Evolutionary conservation across 192 early-diverging fungal species (phyloP).

Genomic region (Umbelopsis vinacea): DNA sequence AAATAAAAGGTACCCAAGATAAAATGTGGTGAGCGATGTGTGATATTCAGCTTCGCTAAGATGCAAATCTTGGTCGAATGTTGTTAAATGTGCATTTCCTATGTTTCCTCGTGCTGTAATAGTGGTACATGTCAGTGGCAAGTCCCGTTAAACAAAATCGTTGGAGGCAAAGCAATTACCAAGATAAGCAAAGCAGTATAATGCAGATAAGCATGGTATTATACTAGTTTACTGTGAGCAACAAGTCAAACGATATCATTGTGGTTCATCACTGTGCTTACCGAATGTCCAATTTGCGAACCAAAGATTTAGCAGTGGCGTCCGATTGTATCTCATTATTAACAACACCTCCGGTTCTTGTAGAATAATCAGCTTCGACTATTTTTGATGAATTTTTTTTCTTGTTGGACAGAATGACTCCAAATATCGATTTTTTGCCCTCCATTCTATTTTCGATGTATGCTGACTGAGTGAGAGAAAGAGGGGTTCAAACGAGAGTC

Average conservation of each 20-base stretch:
- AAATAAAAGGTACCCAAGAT: constrained; percentile 34
- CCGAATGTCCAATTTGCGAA: constrained; percentile 12
- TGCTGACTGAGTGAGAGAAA: not conserved
- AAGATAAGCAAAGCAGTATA: constrained; percentile 18
- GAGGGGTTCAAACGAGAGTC: not conserved
- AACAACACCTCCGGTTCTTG: not conserved
- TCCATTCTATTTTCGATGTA: not conserved
- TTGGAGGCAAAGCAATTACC: not conserved
- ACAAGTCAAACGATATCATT: not conserved
- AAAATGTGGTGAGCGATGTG: constrained; percentile 30
- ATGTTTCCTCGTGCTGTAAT: constrained; percentile 26
- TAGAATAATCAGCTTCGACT: not conserved
- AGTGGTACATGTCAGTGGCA: not conserved
- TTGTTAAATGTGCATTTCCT: constrained; percentile 31
- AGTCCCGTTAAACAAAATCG: no score
- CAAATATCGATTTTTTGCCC: not conserved
- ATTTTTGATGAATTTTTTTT: not conserved
- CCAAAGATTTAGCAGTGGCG: not conserved
- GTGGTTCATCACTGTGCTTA: not conserved
- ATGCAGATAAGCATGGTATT: not conserved
- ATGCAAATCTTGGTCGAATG: constrained; percentile 33
- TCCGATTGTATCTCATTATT: not conserved
- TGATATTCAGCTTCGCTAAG: constrained; percentile 35
- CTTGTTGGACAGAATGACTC: not conserved
- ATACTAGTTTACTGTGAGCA: not conserved